Evolutionary conservation across 192 early-diverging fungal genomes (phyloP).

Genomic region (Coemansia sp.): DNA sequence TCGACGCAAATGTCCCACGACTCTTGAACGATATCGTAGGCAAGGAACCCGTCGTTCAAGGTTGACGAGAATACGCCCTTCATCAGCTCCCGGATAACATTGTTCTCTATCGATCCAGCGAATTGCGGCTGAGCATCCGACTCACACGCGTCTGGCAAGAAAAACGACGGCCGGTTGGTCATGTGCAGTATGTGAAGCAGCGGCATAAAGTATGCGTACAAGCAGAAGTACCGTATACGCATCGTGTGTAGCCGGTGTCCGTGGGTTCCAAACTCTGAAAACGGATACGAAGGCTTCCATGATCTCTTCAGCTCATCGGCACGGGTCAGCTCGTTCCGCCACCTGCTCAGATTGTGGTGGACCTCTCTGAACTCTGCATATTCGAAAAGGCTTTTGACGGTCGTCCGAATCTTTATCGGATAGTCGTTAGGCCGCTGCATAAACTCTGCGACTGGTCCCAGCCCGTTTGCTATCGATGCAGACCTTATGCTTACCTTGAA

Average conservation of each 20-base stretch:
- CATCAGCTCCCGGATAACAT: slow-evolving; percentile 34
- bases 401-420: not conserved
- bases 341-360: slow-evolving; percentile 17
- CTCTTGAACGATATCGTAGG: slow-evolving; percentile 35
- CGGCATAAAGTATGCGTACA: slow-evolving; percentile 19
- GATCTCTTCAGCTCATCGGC: slow-evolving; percentile 18
- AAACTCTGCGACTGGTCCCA: not conserved
- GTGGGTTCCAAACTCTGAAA: slow-evolving; percentile 25
- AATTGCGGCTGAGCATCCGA: not conserved
- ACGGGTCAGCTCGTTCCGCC: slow-evolving; percentile 6
- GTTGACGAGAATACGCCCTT: slow-evolving; percentile 21
- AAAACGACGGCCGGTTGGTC: slow-evolving; percentile 45
- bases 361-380: slow-evolving; percentile 17
- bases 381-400: slow-evolving; percentile 19
- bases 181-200: slow-evolving; percentile 26
- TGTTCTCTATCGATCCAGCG: slow-evolving; percentile 18
- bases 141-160: not conserved
- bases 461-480: not conserved
- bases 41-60: slow-evolving; percentile 33
- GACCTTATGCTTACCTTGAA: slow-evolving; percentile 12
- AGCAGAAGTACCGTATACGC: slow-evolving; percentile 38
- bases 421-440: not conserved
- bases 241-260: slow-evolving; percentile 18
- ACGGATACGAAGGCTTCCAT: slow-evolving; percentile 4
- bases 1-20: slow-evolving; percentile 44